Evolutionary conservation across 495 filamentous ascomycete species (phyloP).

Genomic region (Aspergillus mulundensis): DNA sequence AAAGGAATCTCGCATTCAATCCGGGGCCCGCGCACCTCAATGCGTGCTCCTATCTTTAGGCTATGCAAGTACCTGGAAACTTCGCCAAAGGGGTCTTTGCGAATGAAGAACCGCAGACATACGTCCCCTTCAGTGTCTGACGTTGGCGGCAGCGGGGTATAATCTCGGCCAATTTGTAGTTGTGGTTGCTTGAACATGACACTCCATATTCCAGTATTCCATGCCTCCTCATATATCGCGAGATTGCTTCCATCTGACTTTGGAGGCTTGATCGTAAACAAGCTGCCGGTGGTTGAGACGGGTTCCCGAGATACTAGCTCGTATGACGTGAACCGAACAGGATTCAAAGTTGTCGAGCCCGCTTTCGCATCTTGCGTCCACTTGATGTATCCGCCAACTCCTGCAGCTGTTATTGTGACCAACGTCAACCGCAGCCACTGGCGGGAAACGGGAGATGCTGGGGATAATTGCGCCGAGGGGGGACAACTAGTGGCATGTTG

Average conservation of each 20-base stretch:
- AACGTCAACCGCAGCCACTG: slow-evolving; percentile 34
- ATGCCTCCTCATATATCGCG: slow-evolving; percentile 47
- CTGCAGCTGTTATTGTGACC: slow-evolving; percentile 33
- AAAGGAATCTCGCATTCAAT: slow-evolving; percentile 61
- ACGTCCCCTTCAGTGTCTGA: slow-evolving; percentile 29
- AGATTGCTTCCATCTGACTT: slow-evolving; percentile 33
- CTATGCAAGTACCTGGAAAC: slow-evolving; percentile 66
- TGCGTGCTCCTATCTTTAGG: slow-evolving; percentile 52
- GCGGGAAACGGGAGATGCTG: slow-evolving; percentile 1
- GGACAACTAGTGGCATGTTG: slow-evolving; percentile 21
- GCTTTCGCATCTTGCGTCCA: slow-evolving; percentile 25
- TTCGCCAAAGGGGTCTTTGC: slow-evolving; percentile 52
- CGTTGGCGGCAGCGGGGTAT: slow-evolving; percentile 74
- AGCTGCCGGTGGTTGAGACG: slow-evolving; percentile 69
- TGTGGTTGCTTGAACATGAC: slow-evolving; percentile 93
- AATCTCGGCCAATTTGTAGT: slow-evolving; percentile 80
- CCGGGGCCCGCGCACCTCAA: slow-evolving; percentile 77
- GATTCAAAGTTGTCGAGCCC: slow-evolving; percentile 34
- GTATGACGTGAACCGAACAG: slow-evolving; percentile 63
- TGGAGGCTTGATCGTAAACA: slow-evolving; percentile 64
- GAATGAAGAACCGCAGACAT: slow-evolving; percentile 52
- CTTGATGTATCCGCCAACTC: slow-evolving; percentile 35
- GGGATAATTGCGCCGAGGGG: not conserved
- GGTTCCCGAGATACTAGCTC: slow-evolving; percentile 60
- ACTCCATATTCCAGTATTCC: slow-evolving; percentile 68